Percentiles rank a stretch among this genome's conserved stretches.
Conservation (phyloP, 2,329 filamentous ascomycete genomes). For the Bipolaris bicolor region DNA sequence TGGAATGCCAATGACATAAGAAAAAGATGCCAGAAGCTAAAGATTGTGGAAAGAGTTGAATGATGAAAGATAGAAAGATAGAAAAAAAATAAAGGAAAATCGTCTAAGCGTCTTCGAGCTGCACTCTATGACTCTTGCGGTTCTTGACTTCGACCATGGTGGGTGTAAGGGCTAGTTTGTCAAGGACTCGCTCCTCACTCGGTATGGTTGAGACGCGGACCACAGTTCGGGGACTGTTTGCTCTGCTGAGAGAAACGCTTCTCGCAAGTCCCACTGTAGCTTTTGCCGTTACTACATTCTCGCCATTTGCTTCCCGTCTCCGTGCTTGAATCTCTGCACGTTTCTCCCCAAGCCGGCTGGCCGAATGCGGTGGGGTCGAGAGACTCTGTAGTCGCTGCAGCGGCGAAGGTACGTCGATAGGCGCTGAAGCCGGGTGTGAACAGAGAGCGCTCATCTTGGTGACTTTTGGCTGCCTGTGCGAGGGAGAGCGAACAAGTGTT, state of each 20-base stretch:
- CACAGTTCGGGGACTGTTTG: constrained; percentile 32
- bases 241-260: constrained; percentile 40
- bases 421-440: constrained; percentile 39
- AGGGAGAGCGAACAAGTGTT: constrained; percentile 19
- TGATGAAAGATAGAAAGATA: neutral
- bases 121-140: constrained; percentile 44
- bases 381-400: constrained; percentile 27
- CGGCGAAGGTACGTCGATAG: constrained; percentile 31
- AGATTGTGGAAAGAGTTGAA: neutral
- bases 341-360: constrained; percentile 22
- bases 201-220: constrained; percentile 18
- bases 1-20: constrained; percentile 1
- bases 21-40: neutral
- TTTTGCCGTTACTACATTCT: constrained; percentile 13
- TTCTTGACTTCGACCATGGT: constrained; percentile 47
- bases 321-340: constrained; percentile 14
- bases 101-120: constrained; percentile 42
- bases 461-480: constrained; percentile 30
- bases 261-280: constrained; percentile 44
- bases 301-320: constrained; percentile 7
- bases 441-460: constrained; percentile 37
- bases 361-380: constrained; percentile 26
- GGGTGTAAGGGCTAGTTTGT: constrained; percentile 39
- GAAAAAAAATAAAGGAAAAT: constrained; percentile 3
- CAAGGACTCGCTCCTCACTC: constrained; percentile 31